Evolutionary conservation across 805 yeast species (phyloP).

Genomic region (Sugiyamaella smithiae): DNA sequence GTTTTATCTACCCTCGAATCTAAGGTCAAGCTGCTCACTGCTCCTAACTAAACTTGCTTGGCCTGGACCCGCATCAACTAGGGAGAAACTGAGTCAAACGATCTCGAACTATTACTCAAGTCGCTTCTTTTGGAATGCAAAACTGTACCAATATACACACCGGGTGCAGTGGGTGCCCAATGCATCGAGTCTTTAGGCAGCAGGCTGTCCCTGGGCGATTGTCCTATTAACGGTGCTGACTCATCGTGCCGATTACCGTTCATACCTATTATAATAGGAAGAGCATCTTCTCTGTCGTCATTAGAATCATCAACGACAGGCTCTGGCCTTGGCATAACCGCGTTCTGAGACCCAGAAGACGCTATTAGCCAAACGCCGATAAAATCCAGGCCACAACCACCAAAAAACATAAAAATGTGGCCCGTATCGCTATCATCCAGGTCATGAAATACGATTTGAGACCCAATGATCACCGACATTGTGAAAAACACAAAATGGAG

Average conservation of each 20-base stretch:
- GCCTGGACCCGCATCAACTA: too few relatives aligned
- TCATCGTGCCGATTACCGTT: background rate
- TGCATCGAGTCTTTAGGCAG: background rate
- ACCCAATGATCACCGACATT: conserved; percentile 42
- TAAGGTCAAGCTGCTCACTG: too few relatives aligned
- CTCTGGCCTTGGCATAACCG: background rate
- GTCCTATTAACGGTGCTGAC: background rate
- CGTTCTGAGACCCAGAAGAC: conserved; percentile 9
- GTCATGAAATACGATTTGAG: conserved; percentile 42
- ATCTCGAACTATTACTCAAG: background rate
- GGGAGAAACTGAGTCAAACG: too few relatives aligned
- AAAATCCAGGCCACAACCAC: conserved; percentile 40
- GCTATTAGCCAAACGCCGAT: conserved; percentile 44
- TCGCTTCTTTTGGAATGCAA: conserved; percentile 6
- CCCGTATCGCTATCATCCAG: conserved; percentile 32
- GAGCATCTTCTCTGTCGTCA: background rate
- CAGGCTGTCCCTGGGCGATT: background rate
- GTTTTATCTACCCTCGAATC: too few relatives aligned
- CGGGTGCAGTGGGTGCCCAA: conserved; percentile 6
- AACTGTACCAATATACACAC: conserved; percentile 7
- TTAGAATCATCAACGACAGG: background rate
- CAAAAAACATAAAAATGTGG: conserved; percentile 29
- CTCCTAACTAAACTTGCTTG: too few relatives aligned
- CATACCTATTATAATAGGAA: background rate
- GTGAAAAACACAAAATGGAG: conserved; percentile 50